Evolutionary conservation across 495 filamentous ascomycete genomes (phyloP).

Genomic region (Platismatia glauca): DNA sequence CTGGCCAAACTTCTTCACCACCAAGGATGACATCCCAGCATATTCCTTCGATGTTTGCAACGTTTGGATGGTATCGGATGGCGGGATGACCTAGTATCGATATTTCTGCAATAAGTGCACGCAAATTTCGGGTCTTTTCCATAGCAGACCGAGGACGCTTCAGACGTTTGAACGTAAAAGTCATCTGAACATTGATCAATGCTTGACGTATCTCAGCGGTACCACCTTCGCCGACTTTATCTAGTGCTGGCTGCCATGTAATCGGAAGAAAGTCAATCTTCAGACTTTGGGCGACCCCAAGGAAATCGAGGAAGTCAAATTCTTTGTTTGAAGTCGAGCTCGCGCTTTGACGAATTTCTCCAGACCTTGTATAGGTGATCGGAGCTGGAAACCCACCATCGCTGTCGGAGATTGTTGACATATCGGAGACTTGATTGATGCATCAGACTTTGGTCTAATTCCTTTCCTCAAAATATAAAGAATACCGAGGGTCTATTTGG

Average conservation of each 20-base stretch:
- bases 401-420: background rate
- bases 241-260: constrained; percentile 15
- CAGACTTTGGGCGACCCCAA: too few relatives aligned
- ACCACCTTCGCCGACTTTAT: constrained; percentile 15
- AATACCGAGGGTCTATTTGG: background rate
- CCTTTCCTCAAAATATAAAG: background rate
- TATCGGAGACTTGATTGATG: background rate
- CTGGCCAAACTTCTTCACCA: constrained; percentile 18
- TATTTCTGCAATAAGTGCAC: constrained; percentile 3
- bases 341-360: too few relatives aligned
- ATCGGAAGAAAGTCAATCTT: constrained; percentile 18
- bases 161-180: constrained; percentile 21
- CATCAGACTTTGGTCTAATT: background rate
- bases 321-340: background rate
- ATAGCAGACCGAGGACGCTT: background rate
- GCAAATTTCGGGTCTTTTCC: background rate
- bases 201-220: constrained; percentile 16
- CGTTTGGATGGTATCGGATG: too few relatives aligned
- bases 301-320: too few relatives aligned
- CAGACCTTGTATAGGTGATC: background rate
- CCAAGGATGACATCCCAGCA: constrained; percentile 19
- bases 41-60: constrained; percentile 20
- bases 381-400: background rate
- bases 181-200: constrained; percentile 12
- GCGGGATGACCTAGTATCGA: too few relatives aligned